Base-by-base conservation (phyloP, 352 stramenopile genomes). In the Phytophthora citricola region DNA sequence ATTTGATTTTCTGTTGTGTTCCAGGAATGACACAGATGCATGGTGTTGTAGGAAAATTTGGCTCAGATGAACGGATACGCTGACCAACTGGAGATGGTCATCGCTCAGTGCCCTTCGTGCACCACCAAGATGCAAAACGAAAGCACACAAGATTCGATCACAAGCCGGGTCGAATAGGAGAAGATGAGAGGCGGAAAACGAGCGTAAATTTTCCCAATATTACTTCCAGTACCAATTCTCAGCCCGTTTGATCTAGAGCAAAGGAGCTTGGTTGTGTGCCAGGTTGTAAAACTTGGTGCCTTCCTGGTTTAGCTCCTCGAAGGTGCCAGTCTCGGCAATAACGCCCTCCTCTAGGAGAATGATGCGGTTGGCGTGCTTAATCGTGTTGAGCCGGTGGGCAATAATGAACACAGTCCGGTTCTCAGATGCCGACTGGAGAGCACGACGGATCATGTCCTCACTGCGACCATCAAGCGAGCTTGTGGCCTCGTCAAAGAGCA, bases 401-500 rank as follows among this genome's bases (percentile, higher is more conserved):
- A 96, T 94, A 57, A 95, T 84, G 59, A 95, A 90, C 51, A 93
- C 85, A 0, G 85, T 91, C 48, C 81, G 76, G 60, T 93, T 89
- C 44, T 91, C 63, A 10, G 84, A 68, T 8, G 85, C 81, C 3
- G 77, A 79, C 24, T 91, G 72, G 14, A 93, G 66, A 8, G 86
- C 82, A 49, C 82, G 78, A 26, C 82, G 84, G 22, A 96, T 92
- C 32, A 84, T 73, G n/a, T 93, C 81, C 56, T 96, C 88, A 32
- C 87, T 96, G 50, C 79, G 81, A 20, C 83, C 85, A 45, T 96
- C 88, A 29, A 96, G 73, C 6, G 87, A 93, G 68, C 85, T 93
- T 34, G 88, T 96, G 15, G 88, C 88, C 70, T 96, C 88, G 29
- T 96, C 88, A 24, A 96, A 90, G 5, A 96, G 59, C 52, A 96